Conservation (phyloP, 2,329 filamentous ascomycete genomes). For the Fusarium nurragi region DNA sequence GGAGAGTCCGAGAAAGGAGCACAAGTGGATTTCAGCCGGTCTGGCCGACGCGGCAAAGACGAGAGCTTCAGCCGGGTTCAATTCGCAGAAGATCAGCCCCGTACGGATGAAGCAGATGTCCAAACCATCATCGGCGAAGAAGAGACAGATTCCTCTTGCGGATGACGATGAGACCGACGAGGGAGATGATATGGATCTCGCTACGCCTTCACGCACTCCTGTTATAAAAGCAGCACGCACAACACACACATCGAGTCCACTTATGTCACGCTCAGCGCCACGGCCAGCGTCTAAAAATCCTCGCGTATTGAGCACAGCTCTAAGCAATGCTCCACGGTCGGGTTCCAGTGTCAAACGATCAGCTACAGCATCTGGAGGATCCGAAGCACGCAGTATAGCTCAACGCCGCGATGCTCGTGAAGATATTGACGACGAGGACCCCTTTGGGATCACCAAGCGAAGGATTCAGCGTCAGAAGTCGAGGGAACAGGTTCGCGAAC, state of each 20-base stretch:
- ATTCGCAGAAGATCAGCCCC: conserved; percentile 33
- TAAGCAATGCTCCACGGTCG: conserved; percentile 7
- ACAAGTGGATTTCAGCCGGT: conserved; percentile 41
- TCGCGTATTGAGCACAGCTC: conserved; percentile 8
- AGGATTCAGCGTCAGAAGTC: conserved; percentile 47
- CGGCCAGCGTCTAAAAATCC: conserved; percentile 29
- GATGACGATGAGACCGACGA: conserved; percentile 35
- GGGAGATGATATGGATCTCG: conserved; percentile 21
- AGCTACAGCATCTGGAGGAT: conserved; percentile 9
- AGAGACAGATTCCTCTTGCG: conserved; percentile 14
- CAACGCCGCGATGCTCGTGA: conserved; percentile 11
- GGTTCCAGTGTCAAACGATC: neutral
- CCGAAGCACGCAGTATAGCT: neutral
- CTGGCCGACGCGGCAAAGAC: conserved; percentile 36
- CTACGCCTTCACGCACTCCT: conserved; percentile 29
- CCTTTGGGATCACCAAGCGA: conserved; percentile 49
- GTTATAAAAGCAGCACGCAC: conserved; percentile 10
- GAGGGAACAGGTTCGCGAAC: conserved; percentile 42
- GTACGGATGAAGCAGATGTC: conserved; percentile 1
- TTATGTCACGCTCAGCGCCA: conserved; percentile 14
- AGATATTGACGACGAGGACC: conserved; percentile 48
- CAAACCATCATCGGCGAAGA: conserved; percentile 13
- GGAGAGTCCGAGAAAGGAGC: conserved; percentile 52
- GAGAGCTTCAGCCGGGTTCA: conserved; percentile 44
- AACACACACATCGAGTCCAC: conserved; percentile 13